A percentile compares a stretch with the other conserved stretches of the same genome.
Evolutionary conservation across 345 rosid genomes (phyloP).

Genomic region (Pugionium dolabratum): DNA sequence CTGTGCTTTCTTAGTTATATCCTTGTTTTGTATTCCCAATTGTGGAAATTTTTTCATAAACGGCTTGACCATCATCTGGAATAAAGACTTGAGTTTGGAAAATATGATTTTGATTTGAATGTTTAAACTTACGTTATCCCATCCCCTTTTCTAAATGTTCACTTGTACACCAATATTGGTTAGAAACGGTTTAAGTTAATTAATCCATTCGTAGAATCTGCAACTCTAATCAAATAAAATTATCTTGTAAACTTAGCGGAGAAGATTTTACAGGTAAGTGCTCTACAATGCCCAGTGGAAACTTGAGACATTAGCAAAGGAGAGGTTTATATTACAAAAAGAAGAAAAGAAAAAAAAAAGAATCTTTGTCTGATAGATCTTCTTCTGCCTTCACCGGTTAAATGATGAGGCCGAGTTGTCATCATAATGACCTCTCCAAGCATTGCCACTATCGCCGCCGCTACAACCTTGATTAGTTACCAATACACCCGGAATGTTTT

Average conservation of each 20-base stretch:
- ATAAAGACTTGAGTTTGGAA: slow-evolving; percentile 33
- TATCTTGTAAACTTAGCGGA: slow-evolving; percentile 25
- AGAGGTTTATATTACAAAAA: slow-evolving; percentile 27
- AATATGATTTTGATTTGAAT: slow-evolving; percentile 1
- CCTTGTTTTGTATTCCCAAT: slow-evolving; percentile 33
- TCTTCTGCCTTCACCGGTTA: slow-evolving; percentile 50
- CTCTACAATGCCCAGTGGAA: slow-evolving; percentile 36
- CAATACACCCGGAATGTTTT: slow-evolving; percentile 63
- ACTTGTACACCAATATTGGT: background rate
- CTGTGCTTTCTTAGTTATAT: slow-evolving; percentile 70
- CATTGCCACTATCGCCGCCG: slow-evolving; percentile 76
- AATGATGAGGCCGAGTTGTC: slow-evolving; percentile 81
- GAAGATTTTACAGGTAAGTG: slow-evolving; percentile 36
- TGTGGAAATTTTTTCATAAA: slow-evolving; percentile 32
- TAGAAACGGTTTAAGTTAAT: background rate
- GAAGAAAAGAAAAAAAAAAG: slow-evolving; percentile 17
- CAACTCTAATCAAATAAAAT: background rate
- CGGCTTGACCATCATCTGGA: slow-evolving; percentile 34
- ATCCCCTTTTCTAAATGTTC: background rate
- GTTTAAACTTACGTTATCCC: background rate
- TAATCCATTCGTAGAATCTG: background rate
- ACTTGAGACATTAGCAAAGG: slow-evolving; percentile 25
- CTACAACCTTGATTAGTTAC: slow-evolving; percentile 75
- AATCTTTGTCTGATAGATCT: slow-evolving; percentile 20
- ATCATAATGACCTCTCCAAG: slow-evolving; percentile 77